Evolutionary conservation across 768 basidiomycete species (phyloP).

Genomic region (Amanita fuliginea): DNA sequence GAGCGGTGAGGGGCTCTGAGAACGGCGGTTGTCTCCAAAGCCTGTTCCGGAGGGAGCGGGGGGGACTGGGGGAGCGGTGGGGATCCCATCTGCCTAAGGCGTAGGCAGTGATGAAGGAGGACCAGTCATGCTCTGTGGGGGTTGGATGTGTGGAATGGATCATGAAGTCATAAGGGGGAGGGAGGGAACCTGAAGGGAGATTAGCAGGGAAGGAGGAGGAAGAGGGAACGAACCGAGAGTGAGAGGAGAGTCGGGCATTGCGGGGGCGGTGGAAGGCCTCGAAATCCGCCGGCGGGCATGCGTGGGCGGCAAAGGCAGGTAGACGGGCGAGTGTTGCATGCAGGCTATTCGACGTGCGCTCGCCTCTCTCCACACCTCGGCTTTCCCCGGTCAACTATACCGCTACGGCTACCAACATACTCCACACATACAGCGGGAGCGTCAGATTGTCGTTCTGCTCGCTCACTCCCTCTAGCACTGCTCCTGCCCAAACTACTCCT

Average conservation of each 20-base stretch:
- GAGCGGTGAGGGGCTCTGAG: conserved; percentile 14
- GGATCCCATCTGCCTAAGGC: conserved; percentile 75
- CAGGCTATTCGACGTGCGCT: background rate
- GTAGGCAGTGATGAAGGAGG: conserved; percentile 67
- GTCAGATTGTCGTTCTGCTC: conserved; percentile 98
- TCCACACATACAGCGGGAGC: conserved; percentile 94
- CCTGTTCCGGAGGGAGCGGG: conserved; percentile 16
- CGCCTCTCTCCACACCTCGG: background rate
- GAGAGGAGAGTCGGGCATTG: conserved; percentile 12
- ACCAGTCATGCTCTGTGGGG: conserved; percentile 46
- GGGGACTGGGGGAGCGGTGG: conserved; percentile 52
- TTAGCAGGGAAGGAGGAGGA: background rate
- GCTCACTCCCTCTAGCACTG: conserved; percentile 80
- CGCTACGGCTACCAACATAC: conserved; percentile 55
- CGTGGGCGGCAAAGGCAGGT: conserved; percentile 4
- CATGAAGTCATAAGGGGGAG: conserved; percentile 12
- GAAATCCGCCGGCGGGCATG: conserved; percentile 14
- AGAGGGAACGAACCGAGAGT: conserved; percentile 12
- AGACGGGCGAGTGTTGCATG: background rate
- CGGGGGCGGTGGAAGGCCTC: conserved; percentile 27
- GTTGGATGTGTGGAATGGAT: conserved; percentile 1
- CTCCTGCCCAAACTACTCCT: conserved; percentile 38
- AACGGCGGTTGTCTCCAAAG: conserved; percentile 15
- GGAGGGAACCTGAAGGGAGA: conserved; percentile 10
- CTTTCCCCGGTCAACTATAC: conserved; percentile 1